These are phyloP conservation scores for Trapa bicornis DNA, from an alignment of 345 rosid genomes.

Conservation along the genomic window DNA sequence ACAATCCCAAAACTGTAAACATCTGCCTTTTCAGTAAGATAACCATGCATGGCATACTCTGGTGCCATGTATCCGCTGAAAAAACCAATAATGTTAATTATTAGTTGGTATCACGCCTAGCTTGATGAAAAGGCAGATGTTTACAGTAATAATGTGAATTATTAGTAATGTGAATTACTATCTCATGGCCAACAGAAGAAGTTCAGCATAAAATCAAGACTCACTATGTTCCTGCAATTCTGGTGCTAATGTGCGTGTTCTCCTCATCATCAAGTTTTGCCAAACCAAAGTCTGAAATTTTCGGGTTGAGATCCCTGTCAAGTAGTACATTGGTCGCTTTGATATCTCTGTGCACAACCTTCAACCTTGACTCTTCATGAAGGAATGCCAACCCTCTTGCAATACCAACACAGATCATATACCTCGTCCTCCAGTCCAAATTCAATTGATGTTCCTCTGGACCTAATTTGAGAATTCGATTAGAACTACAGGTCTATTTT, in stretches of 20 bases:
- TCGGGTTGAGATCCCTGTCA: conserved; percentile 1
- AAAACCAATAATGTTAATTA: neutral
- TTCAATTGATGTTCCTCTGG: conserved; percentile 6
- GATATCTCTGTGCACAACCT: conserved; percentile 9
- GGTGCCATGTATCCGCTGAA: conserved; percentile 81
- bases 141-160: too few species aligned
- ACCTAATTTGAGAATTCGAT: neutral
- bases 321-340: conserved; percentile 9
- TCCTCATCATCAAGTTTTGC: conserved; percentile 11
- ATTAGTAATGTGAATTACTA: too few species aligned
- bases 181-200: too few species aligned
- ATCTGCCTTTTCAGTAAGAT: conserved; percentile 89
- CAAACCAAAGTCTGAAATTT: conserved; percentile 10
- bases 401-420: conserved; percentile 3
- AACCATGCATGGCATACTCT: conserved; percentile 94
- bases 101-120: too few species aligned
- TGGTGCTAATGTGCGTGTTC: conserved; percentile 11
- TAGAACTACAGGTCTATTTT: neutral
- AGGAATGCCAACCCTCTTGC: conserved; percentile 12
- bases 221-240: conserved; percentile 53
- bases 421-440: conserved; percentile 8
- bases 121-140: too few species aligned
- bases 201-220: neutral
- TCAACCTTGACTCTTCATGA: conserved; percentile 10
- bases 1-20: conserved; percentile 89